Evolutionary conservation across 1,284 basidiomycete genomes (phyloP), one percentile per base, ranked within the genome.

Genomic region (Takashimella tepidaria): DNA sequence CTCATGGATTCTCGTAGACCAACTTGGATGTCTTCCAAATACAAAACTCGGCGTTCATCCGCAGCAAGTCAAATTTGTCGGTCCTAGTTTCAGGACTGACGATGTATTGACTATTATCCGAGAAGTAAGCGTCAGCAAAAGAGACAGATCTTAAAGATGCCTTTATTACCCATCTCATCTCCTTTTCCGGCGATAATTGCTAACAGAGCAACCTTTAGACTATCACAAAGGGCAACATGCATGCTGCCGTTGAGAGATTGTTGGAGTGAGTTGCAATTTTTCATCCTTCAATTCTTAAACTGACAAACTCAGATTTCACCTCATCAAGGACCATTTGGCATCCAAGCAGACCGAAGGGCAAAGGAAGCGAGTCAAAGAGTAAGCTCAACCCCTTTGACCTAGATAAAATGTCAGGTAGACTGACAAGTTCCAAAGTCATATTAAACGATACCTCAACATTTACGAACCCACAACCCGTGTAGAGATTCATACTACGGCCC

Each of bases 1-100:
- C 25, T 66, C 63, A 1, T 74, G 66, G 59, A 65, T 76, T n/a
- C 59, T 76, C 27, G 67, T 76, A n/a, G 72, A 75, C 55, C 68
- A 72, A 56, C 60, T 74, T 2, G 72, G 68, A 3, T 64, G 63
- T 51, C 53, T 68, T 53, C 68, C 67, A 13, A 8, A 37, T 24
- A 68, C 63, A 13, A 62, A 61, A 24, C 62, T 75, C 16, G 74
- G 74, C 16, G 72, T 75, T 11, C 72, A 73, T 49, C 73, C 72
- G 11, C 72, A 74, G 49, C 69, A 72, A 53, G 68, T 70, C 56
- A 68, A 68, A 43, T 74, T 70, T 49, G 66, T 70, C 20, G 67
- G 70, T 2, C 69, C 66, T 22, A 21, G 46, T 10, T 68, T 68
- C 57, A 68, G 64, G 51, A 63, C 61, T 24, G 64, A 66, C 19